Percentiles rank a stretch among this genome's conserved stretches.
Evolutionary conservation across 2,329 filamentous ascomycete species (phyloP).

Genomic region (Fusarium buxicola): DNA sequence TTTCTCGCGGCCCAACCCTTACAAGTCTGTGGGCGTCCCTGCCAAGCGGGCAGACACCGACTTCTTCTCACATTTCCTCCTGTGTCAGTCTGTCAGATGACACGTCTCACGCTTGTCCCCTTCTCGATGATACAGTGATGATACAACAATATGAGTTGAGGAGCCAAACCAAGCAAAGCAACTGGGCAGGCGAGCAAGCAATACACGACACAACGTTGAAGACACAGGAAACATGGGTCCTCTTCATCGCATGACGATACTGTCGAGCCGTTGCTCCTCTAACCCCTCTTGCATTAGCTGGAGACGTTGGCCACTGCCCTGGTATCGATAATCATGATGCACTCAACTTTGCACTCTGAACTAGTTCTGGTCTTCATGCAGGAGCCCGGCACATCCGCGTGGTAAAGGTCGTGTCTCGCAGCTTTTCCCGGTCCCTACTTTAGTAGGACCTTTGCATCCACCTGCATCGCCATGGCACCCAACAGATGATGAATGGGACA

Average conservation of each 20-base stretch:
- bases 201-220: conserved; percentile 29
- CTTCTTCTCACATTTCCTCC: conserved; percentile 23
- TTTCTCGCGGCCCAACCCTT: conserved; percentile 4
- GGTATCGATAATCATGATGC: conserved; percentile 20
- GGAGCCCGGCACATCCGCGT: conserved; percentile 41
- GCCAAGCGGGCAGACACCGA: conserved; percentile 23
- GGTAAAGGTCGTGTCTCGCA: conserved; percentile 44
- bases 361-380: conserved; percentile 42
- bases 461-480: conserved; percentile 34
- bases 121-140: conserved; percentile 22
- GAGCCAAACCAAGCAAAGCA: conserved; percentile 19
- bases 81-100: conserved; percentile 33
- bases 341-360: conserved; percentile 28
- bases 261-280: conserved; percentile 28
- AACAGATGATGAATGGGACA: conserved; percentile 30
- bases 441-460: conserved; percentile 25
- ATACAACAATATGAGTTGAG: conserved; percentile 17
- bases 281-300: conserved; percentile 34
- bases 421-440: conserved; percentile 29
- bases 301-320: conserved; percentile 38
- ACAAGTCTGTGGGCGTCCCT: not conserved
- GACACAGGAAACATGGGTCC: conserved; percentile 3
- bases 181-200: conserved; percentile 22
- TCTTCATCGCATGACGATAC: conserved; percentile 40
- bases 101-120: conserved; percentile 33